phyloP scores from a whole-genome alignment of 2,329 filamentous ascomycete species.

The Parastagonospora avenae region DNA sequence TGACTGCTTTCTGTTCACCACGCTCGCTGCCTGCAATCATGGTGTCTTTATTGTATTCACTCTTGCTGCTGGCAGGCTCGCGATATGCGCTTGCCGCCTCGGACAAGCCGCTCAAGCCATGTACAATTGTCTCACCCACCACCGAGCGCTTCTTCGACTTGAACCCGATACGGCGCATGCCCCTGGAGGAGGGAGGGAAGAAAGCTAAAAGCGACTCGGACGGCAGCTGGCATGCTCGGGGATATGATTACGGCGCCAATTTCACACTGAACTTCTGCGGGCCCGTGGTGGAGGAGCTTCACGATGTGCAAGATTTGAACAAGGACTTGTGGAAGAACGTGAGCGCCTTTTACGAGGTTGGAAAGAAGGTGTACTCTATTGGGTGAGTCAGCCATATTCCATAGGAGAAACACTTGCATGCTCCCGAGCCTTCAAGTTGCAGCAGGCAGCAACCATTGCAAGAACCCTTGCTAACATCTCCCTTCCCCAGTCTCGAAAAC shows the following conservation, averaged over 20 bases:
- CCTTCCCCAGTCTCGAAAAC: conserved; percentile 57
- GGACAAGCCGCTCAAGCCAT: conserved; percentile 58
- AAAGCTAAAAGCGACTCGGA: conserved; percentile 60
- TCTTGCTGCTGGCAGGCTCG: conserved; percentile 39
- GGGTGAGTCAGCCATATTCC: conserved; percentile 59
- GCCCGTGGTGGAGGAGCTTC: conserved; percentile 70
- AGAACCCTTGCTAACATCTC: conserved; percentile 17
- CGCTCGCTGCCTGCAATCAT: conserved; percentile 21
- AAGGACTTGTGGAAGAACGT: conserved; percentile 70
- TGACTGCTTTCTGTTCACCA: conserved; percentile 8
- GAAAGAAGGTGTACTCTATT: conserved; percentile 73
- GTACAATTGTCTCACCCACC: conserved; percentile 66
- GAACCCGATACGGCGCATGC: conserved; percentile 59
- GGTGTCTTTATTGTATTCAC: conserved; percentile 31
- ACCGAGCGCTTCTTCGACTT: conserved; percentile 68
- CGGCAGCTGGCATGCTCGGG: conserved; percentile 67
- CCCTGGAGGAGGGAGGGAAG: conserved; percentile 50
- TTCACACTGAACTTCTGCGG: conserved; percentile 85
- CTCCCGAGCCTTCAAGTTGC: neutral
- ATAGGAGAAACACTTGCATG: neutral
- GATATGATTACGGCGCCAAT: conserved; percentile 78
- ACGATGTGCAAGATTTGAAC: conserved; percentile 68
- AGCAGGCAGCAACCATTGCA: conserved; percentile 4
- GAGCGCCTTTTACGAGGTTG: conserved; percentile 74
- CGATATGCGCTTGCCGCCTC: conserved; percentile 41